Conservation (phyloP, 2,329 filamentous ascomycete genomes). For the Cercospora sp. region DNA sequence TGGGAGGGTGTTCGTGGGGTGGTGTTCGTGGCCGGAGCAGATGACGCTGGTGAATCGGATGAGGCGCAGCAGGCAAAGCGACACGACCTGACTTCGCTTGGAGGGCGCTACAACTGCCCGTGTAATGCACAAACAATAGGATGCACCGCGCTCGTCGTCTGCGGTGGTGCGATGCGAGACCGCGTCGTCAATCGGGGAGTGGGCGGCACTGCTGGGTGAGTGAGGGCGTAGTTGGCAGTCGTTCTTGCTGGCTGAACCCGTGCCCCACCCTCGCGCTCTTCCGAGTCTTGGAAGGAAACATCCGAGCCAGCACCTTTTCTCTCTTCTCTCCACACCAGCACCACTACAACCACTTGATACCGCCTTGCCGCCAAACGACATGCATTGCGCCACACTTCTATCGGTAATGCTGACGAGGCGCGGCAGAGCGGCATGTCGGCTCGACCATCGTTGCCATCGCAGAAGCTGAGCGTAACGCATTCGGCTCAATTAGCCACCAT, state of each 20-base stretch:
- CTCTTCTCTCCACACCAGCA: background rate
- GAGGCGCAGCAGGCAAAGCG: slow-evolving; percentile 2
- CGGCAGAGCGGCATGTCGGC: background rate
- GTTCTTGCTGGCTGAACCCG: background rate
- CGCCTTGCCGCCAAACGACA: background rate
- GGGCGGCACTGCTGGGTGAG: background rate
- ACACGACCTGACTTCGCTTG: background rate
- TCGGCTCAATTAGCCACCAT: background rate
- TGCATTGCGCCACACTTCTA: background rate
- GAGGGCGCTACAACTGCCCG: background rate
- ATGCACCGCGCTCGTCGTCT: background rate
- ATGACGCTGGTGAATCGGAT: slow-evolving; percentile 1
- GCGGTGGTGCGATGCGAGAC: slow-evolving; percentile 1
- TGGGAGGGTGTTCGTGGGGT: background rate
- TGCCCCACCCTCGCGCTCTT: slow-evolving; percentile 1
- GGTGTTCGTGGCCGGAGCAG: slow-evolving; percentile 2
- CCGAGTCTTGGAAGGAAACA: slow-evolving; percentile 1
- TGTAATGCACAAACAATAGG: background rate
- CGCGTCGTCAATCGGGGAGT: background rate
- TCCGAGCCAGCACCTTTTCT: background rate
- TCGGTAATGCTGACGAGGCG: background rate
- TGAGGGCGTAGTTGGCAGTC: background rate
- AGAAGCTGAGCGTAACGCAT: background rate
- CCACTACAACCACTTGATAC: background rate
- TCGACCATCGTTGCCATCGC: background rate